Percentiles rank a stretch among this genome's conserved stretches.
Evolutionary conservation across 345 rosid genomes (phyloP).

Genomic region (Sapria himalayana): DNA sequence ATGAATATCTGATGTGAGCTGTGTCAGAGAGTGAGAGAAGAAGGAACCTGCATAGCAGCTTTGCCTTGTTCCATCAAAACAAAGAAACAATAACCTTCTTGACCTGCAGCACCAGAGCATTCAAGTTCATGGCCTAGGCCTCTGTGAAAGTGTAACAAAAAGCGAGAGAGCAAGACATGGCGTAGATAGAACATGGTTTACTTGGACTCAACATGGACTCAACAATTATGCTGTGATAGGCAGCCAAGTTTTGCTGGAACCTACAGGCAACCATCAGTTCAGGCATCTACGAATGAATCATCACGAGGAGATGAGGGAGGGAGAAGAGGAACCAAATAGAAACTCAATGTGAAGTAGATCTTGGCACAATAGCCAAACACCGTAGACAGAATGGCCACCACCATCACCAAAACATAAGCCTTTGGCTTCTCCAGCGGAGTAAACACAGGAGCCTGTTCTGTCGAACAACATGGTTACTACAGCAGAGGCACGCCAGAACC

Average conservation of each 20-base stretch:
- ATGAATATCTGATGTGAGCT: too few species aligned
- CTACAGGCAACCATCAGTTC: constrained; percentile 22
- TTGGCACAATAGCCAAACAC: constrained; percentile 89
- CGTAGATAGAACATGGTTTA: constrained; percentile 15
- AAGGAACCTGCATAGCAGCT: constrained; percentile 61
- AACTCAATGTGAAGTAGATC: constrained; percentile 90
- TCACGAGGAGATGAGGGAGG: too few species aligned
- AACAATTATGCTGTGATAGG: constrained; percentile 76
- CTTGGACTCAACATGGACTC: constrained; percentile 78
- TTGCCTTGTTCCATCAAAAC: constrained; percentile 94
- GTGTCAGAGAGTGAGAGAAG: too few species aligned
- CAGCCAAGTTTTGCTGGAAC: constrained; percentile 68
- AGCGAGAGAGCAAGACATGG: background rate
- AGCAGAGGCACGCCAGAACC: background rate
- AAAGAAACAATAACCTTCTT: constrained; percentile 81
- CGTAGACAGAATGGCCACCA: constrained; percentile 62
- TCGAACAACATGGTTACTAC: constrained; percentile 3
- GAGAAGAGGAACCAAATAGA: constrained; percentile 2
- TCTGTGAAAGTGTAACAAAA: background rate
- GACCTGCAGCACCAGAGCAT: constrained; percentile 28
- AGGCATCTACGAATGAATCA: too few species aligned
- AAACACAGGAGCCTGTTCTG: constrained; percentile 51
- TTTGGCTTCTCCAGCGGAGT: constrained; percentile 61
- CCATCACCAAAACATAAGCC: constrained; percentile 71
- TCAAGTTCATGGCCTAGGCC: background rate